Evolutionary conservation across 108 stramenopile genomes (phyloP).

Genomic region (Cylindrotheca fusiformis): DNA sequence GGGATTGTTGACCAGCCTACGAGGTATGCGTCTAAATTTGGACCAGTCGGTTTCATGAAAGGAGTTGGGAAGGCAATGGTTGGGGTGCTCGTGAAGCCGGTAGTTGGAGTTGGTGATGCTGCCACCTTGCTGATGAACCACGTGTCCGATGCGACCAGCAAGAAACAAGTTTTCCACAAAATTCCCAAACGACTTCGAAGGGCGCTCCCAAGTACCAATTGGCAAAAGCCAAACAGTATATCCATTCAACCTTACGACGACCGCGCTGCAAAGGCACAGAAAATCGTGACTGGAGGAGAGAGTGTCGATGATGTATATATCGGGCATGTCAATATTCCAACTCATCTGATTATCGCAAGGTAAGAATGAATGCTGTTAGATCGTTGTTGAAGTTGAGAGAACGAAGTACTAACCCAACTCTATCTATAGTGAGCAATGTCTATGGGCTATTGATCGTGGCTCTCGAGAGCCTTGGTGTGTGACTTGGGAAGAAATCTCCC

Average conservation of each 20-base stretch:
- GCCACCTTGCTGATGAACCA: constrained; percentile 82
- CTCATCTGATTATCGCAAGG: constrained; percentile 61
- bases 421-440: constrained; percentile 48
- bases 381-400: background rate
- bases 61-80: constrained; percentile 74
- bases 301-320: constrained; percentile 71
- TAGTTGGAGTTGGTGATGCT: constrained; percentile 81
- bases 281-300: constrained; percentile 74
- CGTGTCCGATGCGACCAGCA: constrained; percentile 73
- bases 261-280: constrained; percentile 74
- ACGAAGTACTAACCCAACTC: background rate
- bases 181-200: constrained; percentile 60
- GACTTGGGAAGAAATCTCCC: constrained; percentile 75
- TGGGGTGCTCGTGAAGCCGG: constrained; percentile 74
- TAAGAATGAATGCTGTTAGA: background rate
- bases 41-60: constrained; percentile 71
- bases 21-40: constrained; percentile 67
- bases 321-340: constrained; percentile 67
- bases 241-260: constrained; percentile 63
- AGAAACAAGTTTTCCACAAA: constrained; percentile 50
- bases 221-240: constrained; percentile 43
- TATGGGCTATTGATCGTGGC: constrained; percentile 60
- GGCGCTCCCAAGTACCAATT: constrained; percentile 55
- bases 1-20: constrained; percentile 76
- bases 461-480: constrained; percentile 66